Percentiles rank a stretch among this genome's conserved stretches.
Evolutionary conservation across 176 grass and related monocot species (phyloP).

Genomic region (Avena insularis): DNA sequence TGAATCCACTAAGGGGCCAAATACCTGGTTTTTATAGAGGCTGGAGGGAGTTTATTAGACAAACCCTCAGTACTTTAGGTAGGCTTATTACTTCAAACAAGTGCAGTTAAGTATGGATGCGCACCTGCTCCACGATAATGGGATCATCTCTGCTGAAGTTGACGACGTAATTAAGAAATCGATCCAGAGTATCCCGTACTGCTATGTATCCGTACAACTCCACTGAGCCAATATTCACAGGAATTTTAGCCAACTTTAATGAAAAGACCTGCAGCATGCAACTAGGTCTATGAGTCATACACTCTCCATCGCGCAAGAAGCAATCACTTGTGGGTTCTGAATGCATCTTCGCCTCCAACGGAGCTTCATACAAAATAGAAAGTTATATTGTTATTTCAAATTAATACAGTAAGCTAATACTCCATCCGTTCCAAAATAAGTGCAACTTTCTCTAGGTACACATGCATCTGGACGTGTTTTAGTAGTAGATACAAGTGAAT

Average conservation of each 20-base stretch:
- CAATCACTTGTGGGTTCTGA: not conserved
- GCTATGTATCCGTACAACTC: constrained; percentile 26
- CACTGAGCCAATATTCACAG: not conserved
- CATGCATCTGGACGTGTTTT: too few relatives aligned
- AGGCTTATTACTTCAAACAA: not conserved
- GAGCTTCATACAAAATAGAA: not conserved
- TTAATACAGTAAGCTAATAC: not conserved
- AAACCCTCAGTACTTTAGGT: not conserved
- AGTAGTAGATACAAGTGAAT: too few relatives aligned
- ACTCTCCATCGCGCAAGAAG: not conserved
- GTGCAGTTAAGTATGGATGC: not conserved
- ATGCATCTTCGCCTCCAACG: not conserved
- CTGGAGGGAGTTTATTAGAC: too few relatives aligned
- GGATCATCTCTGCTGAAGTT: not conserved
- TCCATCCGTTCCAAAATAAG: too few relatives aligned
- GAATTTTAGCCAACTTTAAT: constrained; percentile 1
- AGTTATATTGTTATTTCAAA: not conserved
- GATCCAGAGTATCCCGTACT: not conserved
- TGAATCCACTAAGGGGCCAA: not conserved
- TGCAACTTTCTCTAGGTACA: too few relatives aligned
- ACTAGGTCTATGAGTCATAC: not conserved
- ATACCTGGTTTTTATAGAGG: not conserved
- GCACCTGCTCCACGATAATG: not conserved
- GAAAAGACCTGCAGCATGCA: not conserved
- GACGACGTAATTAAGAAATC: constrained; percentile 13